Evolutionary conservation across 176 grass and related monocot genomes (phyloP).

Genomic region (Guadua angustifolia): DNA sequence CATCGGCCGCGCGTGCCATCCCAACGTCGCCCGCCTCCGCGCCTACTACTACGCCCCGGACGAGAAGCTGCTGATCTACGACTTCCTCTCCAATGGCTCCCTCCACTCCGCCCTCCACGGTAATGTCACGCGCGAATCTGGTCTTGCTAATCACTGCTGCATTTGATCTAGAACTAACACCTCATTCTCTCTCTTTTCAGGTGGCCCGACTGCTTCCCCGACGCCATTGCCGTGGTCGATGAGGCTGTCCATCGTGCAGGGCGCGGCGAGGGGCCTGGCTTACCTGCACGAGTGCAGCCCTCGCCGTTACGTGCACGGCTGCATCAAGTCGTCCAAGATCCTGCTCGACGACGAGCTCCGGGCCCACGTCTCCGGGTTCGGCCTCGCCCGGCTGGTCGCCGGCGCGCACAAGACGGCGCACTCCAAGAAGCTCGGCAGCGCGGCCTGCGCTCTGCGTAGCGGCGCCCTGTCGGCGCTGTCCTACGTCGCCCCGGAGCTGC

Average conservation of each 20-base stretch:
- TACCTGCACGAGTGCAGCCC: constrained; percentile 93
- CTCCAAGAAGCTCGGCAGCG: constrained; percentile 61
- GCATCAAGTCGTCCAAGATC: constrained; percentile 88
- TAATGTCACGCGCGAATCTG: not conserved
- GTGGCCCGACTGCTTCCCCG: constrained; percentile 63
- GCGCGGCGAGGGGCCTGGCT: constrained; percentile 66
- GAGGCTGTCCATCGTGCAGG: constrained; percentile 80
- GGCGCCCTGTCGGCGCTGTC: constrained; percentile 44
- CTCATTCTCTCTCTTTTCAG: constrained; percentile 16
- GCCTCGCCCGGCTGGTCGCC: constrained; percentile 77
- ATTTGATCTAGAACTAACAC: constrained; percentile 13
- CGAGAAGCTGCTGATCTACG: constrained; percentile 98
- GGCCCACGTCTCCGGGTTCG: constrained; percentile 84
- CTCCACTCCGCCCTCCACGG: constrained; percentile 93
- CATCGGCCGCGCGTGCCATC: constrained; percentile 75
- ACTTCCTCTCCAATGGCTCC: constrained; percentile 85
- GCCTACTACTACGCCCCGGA: constrained; percentile 98
- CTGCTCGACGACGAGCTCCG: constrained; percentile 87
- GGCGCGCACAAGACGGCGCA: constrained; percentile 60
- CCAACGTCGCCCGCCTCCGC: constrained; percentile 81
- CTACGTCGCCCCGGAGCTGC: constrained; percentile 78
- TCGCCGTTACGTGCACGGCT: constrained; percentile 86
- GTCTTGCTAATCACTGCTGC: not conserved
- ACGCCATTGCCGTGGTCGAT: constrained; percentile 71
- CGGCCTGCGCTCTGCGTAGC: constrained; percentile 44